A percentile compares a stretch with the other conserved stretches of the same genome.
These are phyloP conservation scores for Termitomyces titanicus DNA, from an alignment of 768 basidiomycete genomes.

Conservation along the genomic window DNA sequence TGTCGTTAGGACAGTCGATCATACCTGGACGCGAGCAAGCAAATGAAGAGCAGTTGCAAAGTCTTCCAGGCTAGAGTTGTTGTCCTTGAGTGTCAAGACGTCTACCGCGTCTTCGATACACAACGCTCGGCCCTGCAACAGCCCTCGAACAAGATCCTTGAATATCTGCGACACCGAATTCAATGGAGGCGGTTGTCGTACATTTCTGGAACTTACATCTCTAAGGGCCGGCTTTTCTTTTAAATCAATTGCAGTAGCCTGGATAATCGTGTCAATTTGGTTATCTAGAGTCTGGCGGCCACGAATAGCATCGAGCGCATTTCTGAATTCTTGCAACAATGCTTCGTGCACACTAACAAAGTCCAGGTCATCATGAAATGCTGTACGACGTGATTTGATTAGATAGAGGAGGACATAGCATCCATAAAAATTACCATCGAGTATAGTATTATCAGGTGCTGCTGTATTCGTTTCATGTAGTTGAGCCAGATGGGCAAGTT, in stretches of 20 bases:
- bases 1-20: constrained; percentile 8
- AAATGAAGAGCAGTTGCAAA: constrained; percentile 69
- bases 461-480: constrained; percentile 54
- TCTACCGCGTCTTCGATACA: constrained; percentile 81
- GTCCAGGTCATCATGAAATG: constrained; percentile 84
- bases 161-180: constrained; percentile 47
- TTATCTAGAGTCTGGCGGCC: constrained; percentile 61
- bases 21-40: constrained; percentile 51
- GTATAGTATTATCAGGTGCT: constrained; percentile 40
- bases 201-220: constrained; percentile 32
- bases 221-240: constrained; percentile 48
- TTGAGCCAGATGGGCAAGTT: constrained; percentile 78
- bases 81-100: constrained; percentile 82
- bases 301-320: constrained; percentile 43
- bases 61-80: constrained; percentile 53
- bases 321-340: constrained; percentile 59
- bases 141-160: constrained; percentile 58
- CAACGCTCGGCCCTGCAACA: constrained; percentile 74
- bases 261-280: constrained; percentile 62
- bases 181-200: background rate
- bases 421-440: constrained; percentile 46
- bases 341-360: constrained; percentile 81
- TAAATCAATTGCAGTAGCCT: constrained; percentile 46
- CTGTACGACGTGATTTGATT: constrained; percentile 34
- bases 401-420: background rate